phyloP scores from a whole-genome alignment of 805 yeast species.

The Candida tallmaniae region DNA sequence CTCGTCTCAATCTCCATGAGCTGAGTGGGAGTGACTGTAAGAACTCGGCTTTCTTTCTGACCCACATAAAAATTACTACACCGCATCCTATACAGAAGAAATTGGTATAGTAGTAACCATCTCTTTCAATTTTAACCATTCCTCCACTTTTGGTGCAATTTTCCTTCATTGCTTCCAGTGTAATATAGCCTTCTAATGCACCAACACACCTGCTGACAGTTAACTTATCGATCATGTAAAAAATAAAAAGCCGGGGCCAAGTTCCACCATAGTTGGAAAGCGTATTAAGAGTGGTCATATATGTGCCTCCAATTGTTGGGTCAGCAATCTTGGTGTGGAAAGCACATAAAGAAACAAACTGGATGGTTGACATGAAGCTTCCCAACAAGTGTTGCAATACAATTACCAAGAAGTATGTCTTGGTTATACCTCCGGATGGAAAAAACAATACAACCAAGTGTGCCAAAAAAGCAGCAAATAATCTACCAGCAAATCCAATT shows the following conservation, averaged over 20 bases:
- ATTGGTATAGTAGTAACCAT: constrained; percentile 85
- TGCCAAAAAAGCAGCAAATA: constrained; percentile 70
- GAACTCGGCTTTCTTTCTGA: constrained; percentile 54
- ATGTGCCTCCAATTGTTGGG: constrained; percentile 94
- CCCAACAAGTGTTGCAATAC: constrained; percentile 80
- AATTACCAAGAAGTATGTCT: constrained; percentile 60
- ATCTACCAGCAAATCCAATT: constrained; percentile 77
- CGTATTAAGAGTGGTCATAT: constrained; percentile 94
- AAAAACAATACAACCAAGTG: constrained; percentile 67
- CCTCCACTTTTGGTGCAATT: constrained; percentile 57
- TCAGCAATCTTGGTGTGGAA: constrained; percentile 96
- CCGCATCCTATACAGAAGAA: constrained; percentile 68
- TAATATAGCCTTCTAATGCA: constrained; percentile 12
- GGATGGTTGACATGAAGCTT: constrained; percentile 91
- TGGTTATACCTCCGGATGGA: constrained; percentile 54
- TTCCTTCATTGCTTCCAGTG: constrained; percentile 37
- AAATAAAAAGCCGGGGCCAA: constrained; percentile 88
- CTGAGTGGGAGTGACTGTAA: constrained; percentile 69
- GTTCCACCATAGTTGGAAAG: constrained; percentile 93
- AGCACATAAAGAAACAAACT: constrained; percentile 90
- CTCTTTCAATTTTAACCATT: constrained; percentile 47
- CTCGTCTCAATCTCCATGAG: constrained; percentile 62
- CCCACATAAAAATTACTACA: constrained; percentile 59
- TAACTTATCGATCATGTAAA: constrained; percentile 74
- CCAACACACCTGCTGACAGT: constrained; percentile 58